phyloP scores from a whole-genome alignment of 2,329 filamentous ascomycete species.

The Aspergillus sp. region DNA sequence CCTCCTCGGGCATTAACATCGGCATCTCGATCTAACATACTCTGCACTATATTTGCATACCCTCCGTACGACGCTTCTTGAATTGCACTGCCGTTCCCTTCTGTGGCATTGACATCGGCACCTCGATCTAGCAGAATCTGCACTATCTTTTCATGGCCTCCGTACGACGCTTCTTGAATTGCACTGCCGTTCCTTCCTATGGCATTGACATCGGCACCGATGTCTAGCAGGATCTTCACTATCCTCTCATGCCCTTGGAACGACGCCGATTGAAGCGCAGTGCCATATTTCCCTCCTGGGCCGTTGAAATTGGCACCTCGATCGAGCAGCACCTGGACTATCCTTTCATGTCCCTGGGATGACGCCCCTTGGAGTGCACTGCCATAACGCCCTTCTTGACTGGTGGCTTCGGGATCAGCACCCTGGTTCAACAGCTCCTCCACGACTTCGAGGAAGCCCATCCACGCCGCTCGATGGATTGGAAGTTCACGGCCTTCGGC shows the following conservation, averaged over 20 bases:
- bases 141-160: background rate
- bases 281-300: background rate
- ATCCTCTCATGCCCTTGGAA: background rate
- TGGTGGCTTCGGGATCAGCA: no score
- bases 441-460: no score
- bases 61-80: background rate
- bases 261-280: background rate
- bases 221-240: background rate
- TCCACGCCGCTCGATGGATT: no score
- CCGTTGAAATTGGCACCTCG: background rate
- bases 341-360: no score
- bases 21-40: background rate
- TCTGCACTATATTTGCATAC: background rate
- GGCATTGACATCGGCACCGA: background rate
- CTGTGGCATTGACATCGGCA: background rate
- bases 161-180: background rate
- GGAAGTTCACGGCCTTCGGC: no score
- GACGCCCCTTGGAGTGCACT: no score
- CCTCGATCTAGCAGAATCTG: background rate
- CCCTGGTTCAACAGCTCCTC: no score
- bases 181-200: background rate
- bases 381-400: no score
- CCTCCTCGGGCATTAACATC: background rate
- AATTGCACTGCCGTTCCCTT: background rate
- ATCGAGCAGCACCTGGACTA: background rate